Base-by-base conservation (phyloP, 768 basidiomycete species). In the Galerina marginata region DNA sequence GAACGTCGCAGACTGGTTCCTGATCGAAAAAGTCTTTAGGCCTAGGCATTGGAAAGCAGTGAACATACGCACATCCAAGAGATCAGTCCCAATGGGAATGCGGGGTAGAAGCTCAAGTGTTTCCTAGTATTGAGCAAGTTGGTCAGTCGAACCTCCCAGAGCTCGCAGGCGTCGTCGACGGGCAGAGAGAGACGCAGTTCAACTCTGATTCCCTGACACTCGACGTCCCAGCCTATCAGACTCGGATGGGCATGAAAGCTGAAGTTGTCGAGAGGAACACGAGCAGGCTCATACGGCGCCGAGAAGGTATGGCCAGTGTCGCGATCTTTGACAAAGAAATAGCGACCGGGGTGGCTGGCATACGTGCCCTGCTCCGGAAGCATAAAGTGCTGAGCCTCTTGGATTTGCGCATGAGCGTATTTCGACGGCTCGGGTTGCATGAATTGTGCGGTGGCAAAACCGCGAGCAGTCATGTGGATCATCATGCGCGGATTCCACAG, bases 401-500 rank as follows among this genome's bases (percentile, higher is more conserved):
- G 47, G 20, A 49, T 49, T 49, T 49, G 47, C 3, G 47, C 47
- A 23, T 49, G 47, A 33, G 47, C 47, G 23, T 49, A 49, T 49
- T 49, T 49, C 23, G 47, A 49, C 26, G 47, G 47, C 47, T 49
- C 47, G 7, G 47, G 47, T 12, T 49, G 47, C 47, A 49, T 49
- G 47, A 49, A 49, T 12, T 49, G 47, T 25, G 47, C 47, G n/a
- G 47, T 49, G 25, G 47, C 26, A 33, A 49, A 49, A 11, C 47
- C 47, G 20, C 47, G 47, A 25, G 47, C 47, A n/a, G 47, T 49
- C 47, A 49, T 49, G 10, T 49, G 47, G 26, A 49, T 49, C 47
- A 49, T 49, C 47, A 49, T 49, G 6, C 47, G 16, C 12, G 47
- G 26, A n/a, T 49, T 49, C 47, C 47, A 49, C 7, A 49, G 47